Evolutionary conservation across 345 rosid species (phyloP), one percentile per base, ranked within the genome.

Genomic region (Euphorbia peplus): DNA sequence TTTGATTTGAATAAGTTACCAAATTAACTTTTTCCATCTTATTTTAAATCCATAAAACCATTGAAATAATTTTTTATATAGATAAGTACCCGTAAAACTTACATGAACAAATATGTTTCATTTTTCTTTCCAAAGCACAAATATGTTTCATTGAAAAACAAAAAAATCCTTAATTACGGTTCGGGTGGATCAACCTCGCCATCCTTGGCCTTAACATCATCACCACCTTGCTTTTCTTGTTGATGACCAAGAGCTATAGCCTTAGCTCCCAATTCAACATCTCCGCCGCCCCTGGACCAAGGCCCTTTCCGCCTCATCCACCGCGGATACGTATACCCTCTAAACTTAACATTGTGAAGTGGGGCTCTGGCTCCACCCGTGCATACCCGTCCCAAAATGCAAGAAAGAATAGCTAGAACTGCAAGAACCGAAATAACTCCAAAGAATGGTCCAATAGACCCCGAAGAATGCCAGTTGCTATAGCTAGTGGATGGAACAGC

Each of bases 361-460:
- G 88, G 4, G 63, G 50, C 55, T 39, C 60, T 13, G 25, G 47
- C 46, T 7, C 71, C 28, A 8, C 66, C 18, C 41, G 76, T 77
- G 73, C 80, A 91, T 24, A 73, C 70, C n/a, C 88, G 75, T 21
- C 93, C 91, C 62, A 87, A 37, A 46, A 85, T 56, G 58, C 97
- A 91, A 1, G 95, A 87, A 71, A 81, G 37, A 41, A 87, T 69
- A 0, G 93, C 78, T 18, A 89, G 82, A 76, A 88, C 56, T 3
- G 75, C 59, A 0, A 89, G 71, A 55, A 84, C 82, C 16, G 89
- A 89, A 56, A 91, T 81, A 53, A 83, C 88, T 0, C 74, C 90
- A 11, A 91, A 82, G 81, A 91, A 89, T 0, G 91, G 93, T n/a
- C 91, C 88, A 7, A 87, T 80, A 41, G 95, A 82, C 21, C 92